Base-by-base conservation (phyloP, 345 rosid species). In the Corchorus olitorius region DNA sequence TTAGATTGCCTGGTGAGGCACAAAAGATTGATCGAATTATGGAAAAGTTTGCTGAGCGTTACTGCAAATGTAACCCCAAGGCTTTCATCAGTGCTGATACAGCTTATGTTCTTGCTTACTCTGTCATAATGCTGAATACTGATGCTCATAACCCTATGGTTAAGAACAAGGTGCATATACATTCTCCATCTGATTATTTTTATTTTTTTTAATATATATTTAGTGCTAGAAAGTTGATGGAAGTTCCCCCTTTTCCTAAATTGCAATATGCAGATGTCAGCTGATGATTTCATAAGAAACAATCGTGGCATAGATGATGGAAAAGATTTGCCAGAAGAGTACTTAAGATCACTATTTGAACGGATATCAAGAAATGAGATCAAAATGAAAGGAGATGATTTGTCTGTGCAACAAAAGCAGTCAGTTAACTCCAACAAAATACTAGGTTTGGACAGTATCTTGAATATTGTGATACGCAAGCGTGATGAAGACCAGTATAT, bases 221-320 rank as follows among this genome's bases (percentile, higher is more conserved):
- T 81, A 67, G 69, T 81, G 72, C 74, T 19, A 35, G 65, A 72
- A 72, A 69, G 54, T 52, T 83, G 77, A 76, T 84, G 72, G 72
- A 76, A 48, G 41, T 59, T 80, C 63, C 66, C 55, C 35, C 68
- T 77, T 68, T 34, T 39, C 33, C 67, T 68, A 34, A 52, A 39
- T 73, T 77, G 54, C 84, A 84, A 73, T 72, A 22, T 90, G 86
- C 87, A 97, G 99, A 97, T 97, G 99, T 92, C 97, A 53, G 93
- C 97, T 83, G 99, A 92, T 78, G 99, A 90, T 81, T 97, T 97
- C 78, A 90, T 97, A 72, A 90, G 94, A 85, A 97, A 97, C 84
- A 97, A 97, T 78, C 97, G 94, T 74, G 99, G 98, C 64, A 97
- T 97, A 87, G 98, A 97, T 83, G 99, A 97, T 77, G 98, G 98